A percentile compares a stretch with the other conserved stretches of the same genome.
phyloP scores from a whole-genome alignment of 768 basidiomycete species.

The Termitomyces sp. region DNA sequence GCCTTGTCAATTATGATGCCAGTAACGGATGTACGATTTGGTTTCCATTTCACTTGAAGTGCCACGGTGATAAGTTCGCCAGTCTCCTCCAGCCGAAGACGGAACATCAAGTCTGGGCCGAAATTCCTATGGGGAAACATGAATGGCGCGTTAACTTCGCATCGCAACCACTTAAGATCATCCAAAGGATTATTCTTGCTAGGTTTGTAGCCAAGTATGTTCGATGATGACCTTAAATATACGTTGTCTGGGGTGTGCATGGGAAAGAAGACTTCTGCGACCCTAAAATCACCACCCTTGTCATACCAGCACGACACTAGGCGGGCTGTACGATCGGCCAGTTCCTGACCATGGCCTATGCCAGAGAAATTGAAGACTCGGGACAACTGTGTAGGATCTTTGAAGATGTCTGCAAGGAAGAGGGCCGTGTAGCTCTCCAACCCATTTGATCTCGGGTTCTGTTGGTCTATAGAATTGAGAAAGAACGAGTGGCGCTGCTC shows the following conservation, averaged over 20 bases:
- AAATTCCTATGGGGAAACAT: not conserved
- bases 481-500: not conserved
- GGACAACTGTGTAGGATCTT: not conserved
- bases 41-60: not conserved
- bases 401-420: not conserved
- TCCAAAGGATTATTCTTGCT: not conserved
- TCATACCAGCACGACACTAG: slow-evolving; percentile 1
- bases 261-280: not conserved
- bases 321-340: not conserved
- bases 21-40: not conserved
- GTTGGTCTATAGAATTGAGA: not conserved
- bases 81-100: not conserved
- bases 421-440: not conserved
- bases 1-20: not conserved
- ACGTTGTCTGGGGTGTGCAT: not conserved
- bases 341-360: not conserved
- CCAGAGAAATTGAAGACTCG: not conserved
- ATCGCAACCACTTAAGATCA: not conserved
- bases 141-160: not conserved
- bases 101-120: not conserved
- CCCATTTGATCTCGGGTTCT: not conserved
- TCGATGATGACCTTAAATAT: not conserved
- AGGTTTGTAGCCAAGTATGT: not conserved
- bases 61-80: not conserved
- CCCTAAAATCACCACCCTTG: not conserved